Base-by-base conservation (phyloP, 306 rosid genomes). In the Canavalia ensiformis region DNA sequence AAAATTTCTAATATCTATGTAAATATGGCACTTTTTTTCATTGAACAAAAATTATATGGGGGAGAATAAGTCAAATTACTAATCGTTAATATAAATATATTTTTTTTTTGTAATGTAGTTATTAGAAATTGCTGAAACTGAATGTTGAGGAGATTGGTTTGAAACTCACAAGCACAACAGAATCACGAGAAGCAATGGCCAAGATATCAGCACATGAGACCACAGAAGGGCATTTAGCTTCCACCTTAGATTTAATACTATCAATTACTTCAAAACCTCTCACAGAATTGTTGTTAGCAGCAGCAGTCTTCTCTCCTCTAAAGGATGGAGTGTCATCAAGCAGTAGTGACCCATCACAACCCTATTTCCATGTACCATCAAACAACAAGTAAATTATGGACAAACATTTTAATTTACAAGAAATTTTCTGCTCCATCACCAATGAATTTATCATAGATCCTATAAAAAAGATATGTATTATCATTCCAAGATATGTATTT, bases 161-260 rank as follows among this genome's bases (percentile, higher is more conserved):
- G 18, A 59, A 29, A 86, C 97, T 92, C 58, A 94, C 97, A 28
- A 82, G 82, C 0, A 45, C 81, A 9, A 90, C 91, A 2, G 98
- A 90, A 65, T 94, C 98, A 4, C 97, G 98, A 84, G 98, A 84
- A 67, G 97, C 86, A 74, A 94, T 89, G 83, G 96, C 78, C 39
- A 94, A 9, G 56, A 94, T 92, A 85, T 94, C 98, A 80, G 97
- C 96, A 75, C 98, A 94, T 0, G 97, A 92, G 13, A 92, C 98
- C 0, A 90, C 88, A 46, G 94, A 81, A 0, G 93, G 97, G 31
- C 98, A 94, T 13, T 5, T 11, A 46, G 73, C 51, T 68, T 94
- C 94, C 1, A 92, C 84, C 49, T 80, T 35, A 1, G 89, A 79
- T 75, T 94, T 94, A 0, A 94, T 89, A 10, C 50, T 77, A 68